Base-by-base conservation (phyloP, 768 basidiomycete genomes). In the Rhodotorula taiwanensis region DNA sequence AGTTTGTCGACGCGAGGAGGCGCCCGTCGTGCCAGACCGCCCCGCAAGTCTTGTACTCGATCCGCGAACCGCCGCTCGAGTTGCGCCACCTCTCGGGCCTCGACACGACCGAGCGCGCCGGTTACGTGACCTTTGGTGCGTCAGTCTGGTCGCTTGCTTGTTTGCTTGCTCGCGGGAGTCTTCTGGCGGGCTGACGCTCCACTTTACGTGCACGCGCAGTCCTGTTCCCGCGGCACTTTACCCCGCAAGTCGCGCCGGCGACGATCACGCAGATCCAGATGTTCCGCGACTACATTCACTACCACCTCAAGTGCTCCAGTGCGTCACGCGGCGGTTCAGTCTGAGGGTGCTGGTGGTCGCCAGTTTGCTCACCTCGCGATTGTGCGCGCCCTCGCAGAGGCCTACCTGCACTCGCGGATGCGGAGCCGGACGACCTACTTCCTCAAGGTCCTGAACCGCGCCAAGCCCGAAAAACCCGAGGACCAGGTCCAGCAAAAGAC, bases 361-460 rank as follows among this genome's bases (percentile, higher is more conserved):
- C 14, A 30, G n/a, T 30, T 14, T 27, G n/a, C 7, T 21, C 43
- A 11, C 30, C 33, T 39, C 57, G 58, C 49, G 57, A 62, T n/a
- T 31, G 91, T n/a, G n/a, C n/a, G 75, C 92, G 87, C 55, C 9
- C 36, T 9, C 36, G 16, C 36, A 39, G 97, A 97, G 76, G 95
- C 94, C 0, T 98, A 99, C 78, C 94, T 99, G 90, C 94, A 98
- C 77, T 93, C 90, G 5, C 81, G 95, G 49, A 93, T 98, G 91
- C 81, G 95, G 64, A 81, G 86, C 71, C 84, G 95, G 15, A 95
- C 95, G 18, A 83, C 87, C 2, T 90, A 95, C 76, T 98, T 99
- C 80, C 66, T 76, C 45, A 78, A 79, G 71, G 85, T 99, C 55
- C 77, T 99, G 73, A 98, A 98, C 74, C 80, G 95, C 54, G 93